phyloP scores from a whole-genome alignment of 2,329 filamentous ascomycete species.

The Fonsecaea monophora region DNA sequence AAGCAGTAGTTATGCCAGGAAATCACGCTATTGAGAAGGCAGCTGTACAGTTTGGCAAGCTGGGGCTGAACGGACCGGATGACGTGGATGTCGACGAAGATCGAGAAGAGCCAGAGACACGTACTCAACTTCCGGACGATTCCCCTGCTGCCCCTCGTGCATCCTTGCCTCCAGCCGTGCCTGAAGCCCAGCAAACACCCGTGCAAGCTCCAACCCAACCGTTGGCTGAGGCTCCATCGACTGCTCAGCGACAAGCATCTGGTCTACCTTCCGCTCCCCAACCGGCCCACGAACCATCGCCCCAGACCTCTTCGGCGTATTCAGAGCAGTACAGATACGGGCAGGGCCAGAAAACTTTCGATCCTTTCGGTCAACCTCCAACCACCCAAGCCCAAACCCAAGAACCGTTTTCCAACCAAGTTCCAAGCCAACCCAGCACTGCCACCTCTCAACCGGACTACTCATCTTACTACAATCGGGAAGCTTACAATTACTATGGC shows the following conservation, averaged over 20 bases:
- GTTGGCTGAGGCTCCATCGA: slow-evolving; percentile 50
- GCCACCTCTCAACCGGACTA: slow-evolving; percentile 73
- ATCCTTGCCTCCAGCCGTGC: slow-evolving; percentile 76
- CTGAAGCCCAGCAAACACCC: slow-evolving; percentile 50
- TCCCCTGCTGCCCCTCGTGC: slow-evolving; percentile 87
- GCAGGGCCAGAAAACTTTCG: slow-evolving; percentile 78
- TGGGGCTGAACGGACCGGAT: slow-evolving; percentile 83
- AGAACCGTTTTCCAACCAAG: slow-evolving; percentile 61
- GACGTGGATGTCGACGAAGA: slow-evolving; percentile 89
- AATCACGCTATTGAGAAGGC: slow-evolving; percentile 93
- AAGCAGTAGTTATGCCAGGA: slow-evolving; percentile 96
- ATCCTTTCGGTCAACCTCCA: slow-evolving; percentile 75
- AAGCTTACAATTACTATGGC: slow-evolving; percentile 76
- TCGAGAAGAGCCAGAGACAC: slow-evolving; percentile 92
- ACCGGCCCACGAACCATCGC: slow-evolving; percentile 50
- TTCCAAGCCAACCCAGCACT: slow-evolving; percentile 67
- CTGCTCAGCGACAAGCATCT: slow-evolving; percentile 65
- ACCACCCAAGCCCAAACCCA: slow-evolving; percentile 65
- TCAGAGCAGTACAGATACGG: slow-evolving; percentile 58
- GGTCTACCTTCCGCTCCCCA: slow-evolving; percentile 67
- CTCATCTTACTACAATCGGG: slow-evolving; percentile 83
- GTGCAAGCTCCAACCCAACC: slow-evolving; percentile 45
- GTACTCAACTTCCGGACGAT: slow-evolving; percentile 89
- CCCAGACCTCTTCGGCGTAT: slow-evolving; percentile 54
- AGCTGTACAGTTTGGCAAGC: slow-evolving; percentile 94